Conservation (phyloP, 192 early-diverging fungal genomes). For the Dissophora globulifera region DNA sequence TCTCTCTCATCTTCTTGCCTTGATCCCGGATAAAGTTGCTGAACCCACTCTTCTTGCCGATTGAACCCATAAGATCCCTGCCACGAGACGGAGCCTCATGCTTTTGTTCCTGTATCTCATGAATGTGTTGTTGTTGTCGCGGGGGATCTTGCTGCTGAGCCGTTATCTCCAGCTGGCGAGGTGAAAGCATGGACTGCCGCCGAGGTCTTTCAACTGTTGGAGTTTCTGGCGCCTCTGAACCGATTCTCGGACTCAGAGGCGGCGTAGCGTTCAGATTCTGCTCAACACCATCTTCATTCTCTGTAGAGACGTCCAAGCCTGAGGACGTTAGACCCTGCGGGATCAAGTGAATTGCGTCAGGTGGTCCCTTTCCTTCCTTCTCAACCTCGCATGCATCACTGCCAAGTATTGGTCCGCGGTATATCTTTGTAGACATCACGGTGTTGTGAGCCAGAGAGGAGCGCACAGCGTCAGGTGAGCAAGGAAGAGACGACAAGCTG, state of each 20-base stretch:
- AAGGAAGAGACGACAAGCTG: conserved; percentile 14
- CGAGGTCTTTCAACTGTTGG: conserved; percentile 11
- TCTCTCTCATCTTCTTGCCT: neutral
- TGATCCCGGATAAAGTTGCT: conserved; percentile 9
- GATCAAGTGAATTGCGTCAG: no score
- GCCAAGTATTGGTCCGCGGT: neutral
- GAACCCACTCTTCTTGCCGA: neutral
- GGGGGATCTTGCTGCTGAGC: no score
- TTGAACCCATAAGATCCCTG: neutral
- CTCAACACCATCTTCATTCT: no score
- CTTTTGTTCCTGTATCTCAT: neutral
- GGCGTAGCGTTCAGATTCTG: no score
- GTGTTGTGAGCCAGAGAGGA: neutral
- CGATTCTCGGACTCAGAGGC: neutral
- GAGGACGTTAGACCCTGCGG: no score
- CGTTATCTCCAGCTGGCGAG: conserved; percentile 13
- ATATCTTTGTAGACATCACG: no score
- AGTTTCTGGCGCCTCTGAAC: neutral
- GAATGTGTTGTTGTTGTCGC: no score
- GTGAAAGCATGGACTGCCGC: conserved; percentile 16
- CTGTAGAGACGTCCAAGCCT: no score
- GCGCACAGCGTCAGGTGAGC: neutral
- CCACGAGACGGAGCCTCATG: neutral
- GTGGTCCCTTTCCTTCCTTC: no score
- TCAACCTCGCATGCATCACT: no score